These are phyloP conservation scores for Corylus heterophylla DNA, from an alignment of 306 rosid genomes.

Conservation along the genomic window DNA sequence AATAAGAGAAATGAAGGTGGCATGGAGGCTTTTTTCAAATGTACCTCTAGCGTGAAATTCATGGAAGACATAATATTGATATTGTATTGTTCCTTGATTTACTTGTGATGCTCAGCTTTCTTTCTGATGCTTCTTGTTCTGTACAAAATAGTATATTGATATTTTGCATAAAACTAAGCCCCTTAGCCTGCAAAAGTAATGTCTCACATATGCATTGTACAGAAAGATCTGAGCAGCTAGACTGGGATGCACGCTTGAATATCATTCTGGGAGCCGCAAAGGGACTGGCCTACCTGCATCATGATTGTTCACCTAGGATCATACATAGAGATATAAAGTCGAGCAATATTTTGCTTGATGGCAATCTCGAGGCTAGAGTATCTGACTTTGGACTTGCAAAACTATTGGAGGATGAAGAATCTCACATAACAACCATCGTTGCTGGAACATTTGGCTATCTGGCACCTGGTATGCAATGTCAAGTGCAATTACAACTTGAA, in stretches of 20 bases:
- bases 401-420: conserved; percentile 91
- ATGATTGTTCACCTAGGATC: conserved; percentile 96
- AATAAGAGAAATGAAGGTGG: no score
- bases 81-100: neutral
- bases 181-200: conserved; percentile 23
- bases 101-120: neutral
- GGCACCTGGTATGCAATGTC: conserved; percentile 78
- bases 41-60: no score
- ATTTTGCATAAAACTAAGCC: neutral
- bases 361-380: conserved; percentile 91
- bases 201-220: conserved; percentile 34
- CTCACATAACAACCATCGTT: conserved; percentile 95
- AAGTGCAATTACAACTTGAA: neutral
- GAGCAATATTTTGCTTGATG: conserved; percentile 93
- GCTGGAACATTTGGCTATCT: conserved; percentile 99
- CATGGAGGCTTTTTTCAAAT: no score
- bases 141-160: neutral
- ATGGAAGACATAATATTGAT: neutral
- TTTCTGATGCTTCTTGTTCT: neutral
- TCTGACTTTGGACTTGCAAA: conserved; percentile 99
- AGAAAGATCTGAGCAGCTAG: conserved; percentile 88
- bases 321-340: conserved; percentile 98
- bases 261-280: conserved; percentile 97
- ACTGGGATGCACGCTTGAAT: conserved; percentile 97
- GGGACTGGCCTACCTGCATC: conserved; percentile 98